These are phyloP conservation scores for Kodamaea hsintzibuensis DNA, from an alignment of 805 yeast species.

Conservation along the genomic window DNA sequence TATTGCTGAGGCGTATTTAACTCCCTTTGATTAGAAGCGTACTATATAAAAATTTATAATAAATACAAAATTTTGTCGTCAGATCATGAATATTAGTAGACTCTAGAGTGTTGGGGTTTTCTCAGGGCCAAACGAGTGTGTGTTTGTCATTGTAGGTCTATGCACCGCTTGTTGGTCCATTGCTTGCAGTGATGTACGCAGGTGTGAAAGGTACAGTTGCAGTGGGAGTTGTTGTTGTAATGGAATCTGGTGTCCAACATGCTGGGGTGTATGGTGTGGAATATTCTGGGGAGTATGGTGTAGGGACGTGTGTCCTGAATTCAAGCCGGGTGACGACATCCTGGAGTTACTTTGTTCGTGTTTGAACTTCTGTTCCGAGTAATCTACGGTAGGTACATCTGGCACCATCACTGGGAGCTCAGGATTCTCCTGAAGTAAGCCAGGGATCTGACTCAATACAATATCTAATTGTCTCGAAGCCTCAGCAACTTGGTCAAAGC, in stretches of 20 bases:
- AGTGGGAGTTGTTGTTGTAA: not conserved
- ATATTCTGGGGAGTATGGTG: not conserved
- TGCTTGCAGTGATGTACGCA: slow-evolving; percentile 3
- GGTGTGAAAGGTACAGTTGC: slow-evolving; percentile 3
- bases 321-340: slow-evolving; percentile 1
- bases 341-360: not conserved
- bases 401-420: slow-evolving; percentile 41
- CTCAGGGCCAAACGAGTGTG: slow-evolving; percentile 2
- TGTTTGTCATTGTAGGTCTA: not conserved
- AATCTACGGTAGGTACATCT: slow-evolving; percentile 17
- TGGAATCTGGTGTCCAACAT: not conserved
- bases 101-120: slow-evolving; percentile 6
- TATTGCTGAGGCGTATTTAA: slow-evolving; percentile 92
- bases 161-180: slow-evolving; percentile 3
- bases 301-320: not conserved
- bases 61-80: slow-evolving; percentile 1
- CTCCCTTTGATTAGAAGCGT: slow-evolving; percentile 70
- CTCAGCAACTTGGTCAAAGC: slow-evolving; percentile 74
- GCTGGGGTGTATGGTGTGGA: slow-evolving; percentile 5
- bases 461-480: slow-evolving; percentile 74
- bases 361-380: not conserved
- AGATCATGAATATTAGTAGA: not conserved
- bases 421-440: slow-evolving; percentile 45
- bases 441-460: slow-evolving; percentile 75
- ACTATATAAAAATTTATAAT: not conserved